These are phyloP conservation scores for Coemansia sp. DNA, from an alignment of 192 early-diverging fungal species.

Conservation along the genomic window DNA sequence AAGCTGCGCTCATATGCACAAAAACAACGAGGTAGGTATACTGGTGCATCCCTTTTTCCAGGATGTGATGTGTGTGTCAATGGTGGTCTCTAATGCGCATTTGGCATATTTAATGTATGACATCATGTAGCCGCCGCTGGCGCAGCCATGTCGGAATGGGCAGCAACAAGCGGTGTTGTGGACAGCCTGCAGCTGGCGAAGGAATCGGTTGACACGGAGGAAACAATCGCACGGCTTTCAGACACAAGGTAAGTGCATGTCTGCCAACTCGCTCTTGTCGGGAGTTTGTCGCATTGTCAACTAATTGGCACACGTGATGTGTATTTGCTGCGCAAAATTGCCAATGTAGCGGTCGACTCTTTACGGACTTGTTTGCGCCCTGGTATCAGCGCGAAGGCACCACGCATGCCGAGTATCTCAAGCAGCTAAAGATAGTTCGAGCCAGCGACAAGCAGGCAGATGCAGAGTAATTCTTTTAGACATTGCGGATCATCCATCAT, in stretches of 20 bases:
- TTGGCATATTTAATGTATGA: background rate
- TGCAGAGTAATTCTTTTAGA: background rate
- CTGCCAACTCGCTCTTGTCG: background rate
- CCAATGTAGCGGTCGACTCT: conserved; percentile 39
- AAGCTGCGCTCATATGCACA: background rate
- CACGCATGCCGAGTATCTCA: conserved; percentile 36
- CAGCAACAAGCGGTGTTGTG: conserved; percentile 5
- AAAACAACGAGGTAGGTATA: conserved; percentile 6
- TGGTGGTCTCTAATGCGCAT: background rate
- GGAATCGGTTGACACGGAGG: conserved; percentile 20
- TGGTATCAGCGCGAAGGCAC: conserved; percentile 43
- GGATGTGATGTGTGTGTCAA: background rate
- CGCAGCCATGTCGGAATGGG: conserved; percentile 17
- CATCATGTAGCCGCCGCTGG: conserved; percentile 23
- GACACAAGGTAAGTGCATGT: conserved; percentile 25
- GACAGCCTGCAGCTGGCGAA: conserved; percentile 6
- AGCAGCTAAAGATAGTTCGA: conserved; percentile 43
- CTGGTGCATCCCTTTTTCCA: background rate
- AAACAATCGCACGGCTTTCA: conserved; percentile 20
- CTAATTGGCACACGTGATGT: conserved; percentile 7
- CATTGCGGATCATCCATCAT: background rate
- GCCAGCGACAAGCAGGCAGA: conserved; percentile 19
- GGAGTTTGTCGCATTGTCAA: background rate
- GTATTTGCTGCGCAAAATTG: background rate
- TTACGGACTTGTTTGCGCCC: conserved; percentile 44